Evolutionary conservation across 1,139 yeast species (phyloP).

Genomic region (Nakaseomyces bracarensis): DNA sequence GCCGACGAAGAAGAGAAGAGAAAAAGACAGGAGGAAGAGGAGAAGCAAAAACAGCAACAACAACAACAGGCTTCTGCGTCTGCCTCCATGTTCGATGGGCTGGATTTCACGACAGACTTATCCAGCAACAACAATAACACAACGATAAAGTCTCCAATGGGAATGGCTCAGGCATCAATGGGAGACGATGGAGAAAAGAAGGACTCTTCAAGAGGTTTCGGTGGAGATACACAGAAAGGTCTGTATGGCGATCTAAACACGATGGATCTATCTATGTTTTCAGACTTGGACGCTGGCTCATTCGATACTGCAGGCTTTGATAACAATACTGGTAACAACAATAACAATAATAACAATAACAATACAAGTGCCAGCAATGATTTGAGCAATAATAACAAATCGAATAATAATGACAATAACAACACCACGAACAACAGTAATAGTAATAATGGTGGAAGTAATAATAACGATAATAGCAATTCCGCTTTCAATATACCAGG

Average conservation of each 20-base stretch:
- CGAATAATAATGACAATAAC: constrained; percentile 7
- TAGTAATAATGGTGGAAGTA: constrained; percentile 9
- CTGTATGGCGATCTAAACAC: constrained; percentile 24
- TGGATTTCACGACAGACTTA: constrained; percentile 19
- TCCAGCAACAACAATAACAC: constrained; percentile 8
- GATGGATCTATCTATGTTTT: constrained; percentile 30
- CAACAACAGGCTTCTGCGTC: no score
- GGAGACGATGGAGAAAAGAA: background rate
- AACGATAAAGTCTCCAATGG: constrained; percentile 2
- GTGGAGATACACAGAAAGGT: constrained; percentile 7
- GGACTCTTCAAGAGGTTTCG: background rate
- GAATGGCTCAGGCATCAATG: constrained; percentile 5
- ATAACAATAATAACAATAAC: constrained; percentile 8
- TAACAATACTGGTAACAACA: constrained; percentile 8
- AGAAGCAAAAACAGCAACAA: constrained; percentile 12
- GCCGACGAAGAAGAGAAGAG: constrained; percentile 12
- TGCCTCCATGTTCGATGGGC: constrained; percentile 14
- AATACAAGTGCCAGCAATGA: constrained; percentile 5
- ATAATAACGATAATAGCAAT: constrained; percentile 8
- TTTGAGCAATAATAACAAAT: constrained; percentile 5
- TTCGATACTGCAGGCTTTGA: constrained; percentile 21
- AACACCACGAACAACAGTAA: constrained; percentile 3
- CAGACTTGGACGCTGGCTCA: constrained; percentile 24
- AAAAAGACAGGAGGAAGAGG: constrained; percentile 11
- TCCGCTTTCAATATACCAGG: constrained; percentile 7